Evolutionary conservation across 257 asterid genomes (phyloP), one percentile per base, ranked within the genome.

Genomic region (Cinchona pubescens): DNA sequence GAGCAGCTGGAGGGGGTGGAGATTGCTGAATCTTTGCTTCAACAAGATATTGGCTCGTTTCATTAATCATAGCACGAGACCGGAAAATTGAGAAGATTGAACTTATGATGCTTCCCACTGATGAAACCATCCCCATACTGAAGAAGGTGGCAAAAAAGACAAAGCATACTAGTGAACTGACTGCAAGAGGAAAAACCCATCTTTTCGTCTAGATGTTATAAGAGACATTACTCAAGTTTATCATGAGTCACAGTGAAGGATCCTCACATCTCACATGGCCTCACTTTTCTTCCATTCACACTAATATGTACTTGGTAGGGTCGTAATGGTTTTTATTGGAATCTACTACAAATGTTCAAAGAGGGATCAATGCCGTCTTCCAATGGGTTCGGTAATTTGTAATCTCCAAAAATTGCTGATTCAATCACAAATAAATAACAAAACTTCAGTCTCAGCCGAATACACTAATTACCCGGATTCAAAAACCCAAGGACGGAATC

Each of bases 151-250:
- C 96, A 30, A 93, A 72, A 32, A 93, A 86, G 80, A 93, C 82
- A 56, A 88, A 62, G 77, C 83, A 89, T 37, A 87, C 79, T 63
- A 93, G 56, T 16, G 93, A 87, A 78, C 84, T 86, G 80, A 93
- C 63, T 63, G 86, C 91, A 51, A 93, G 85, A 76, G 96, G 89
- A 84, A 93, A 87, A 66, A 85, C 73, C 97, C 97, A 93, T 76
- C 77, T 93, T 85, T 82, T 93, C 89, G 90, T 96, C 78, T 21
- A 48, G 18, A 85, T 38, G 72, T 77, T 85, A 77, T 79, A 23
- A 78, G 87, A 79, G 80, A 92, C 96, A 90, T 89, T 64, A 85
- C 81, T 79, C 65, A 79, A 84, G 74, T 81, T 75, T 84, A 83
- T 80, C 90, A 84, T 73, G 76, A 79, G 80, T 64, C 82, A 56